phyloP scores from a whole-genome alignment of 352 stramenopile species.

The Globisporangium carolinianum region DNA sequence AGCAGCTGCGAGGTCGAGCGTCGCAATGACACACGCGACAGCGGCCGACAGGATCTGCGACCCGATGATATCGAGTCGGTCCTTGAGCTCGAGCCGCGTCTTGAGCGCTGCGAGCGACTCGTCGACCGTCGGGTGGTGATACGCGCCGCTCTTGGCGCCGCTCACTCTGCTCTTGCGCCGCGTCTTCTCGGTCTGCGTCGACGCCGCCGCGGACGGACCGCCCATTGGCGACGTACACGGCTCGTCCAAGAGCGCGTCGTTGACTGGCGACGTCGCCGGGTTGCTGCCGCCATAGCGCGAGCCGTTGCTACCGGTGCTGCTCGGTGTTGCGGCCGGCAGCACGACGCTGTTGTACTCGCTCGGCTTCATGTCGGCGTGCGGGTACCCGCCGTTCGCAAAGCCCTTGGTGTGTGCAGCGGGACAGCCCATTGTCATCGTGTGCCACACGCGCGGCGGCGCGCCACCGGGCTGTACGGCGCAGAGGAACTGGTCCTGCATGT shows the following conservation, averaged over 20 bases:
- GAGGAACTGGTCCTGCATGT: conserved; percentile 84
- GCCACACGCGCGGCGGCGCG: conserved; percentile 48
- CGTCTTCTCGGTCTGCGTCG: conserved; percentile 18
- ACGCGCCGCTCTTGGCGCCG: conserved; percentile 7
- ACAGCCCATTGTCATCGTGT: conserved; percentile 85
- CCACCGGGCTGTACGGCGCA: conserved; percentile 37
- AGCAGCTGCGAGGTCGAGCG: conserved; percentile 50
- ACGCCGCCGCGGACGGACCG: conserved; percentile 13
- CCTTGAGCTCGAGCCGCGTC: conserved; percentile 55
- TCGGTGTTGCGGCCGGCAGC: background rate
- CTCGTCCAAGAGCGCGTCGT: conserved; percentile 24
- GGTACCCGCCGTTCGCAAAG: conserved; percentile 65
- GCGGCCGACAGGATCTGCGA: conserved; percentile 72
- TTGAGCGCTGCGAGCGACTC: conserved; percentile 58
- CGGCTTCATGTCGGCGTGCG: conserved; percentile 11
- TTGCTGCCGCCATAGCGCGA: conserved; percentile 1
- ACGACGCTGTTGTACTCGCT: background rate
- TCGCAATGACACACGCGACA: conserved; percentile 54
- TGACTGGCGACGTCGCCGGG: conserved; percentile 20
- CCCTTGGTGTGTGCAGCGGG: conserved; percentile 75
- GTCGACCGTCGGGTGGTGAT: conserved; percentile 9
- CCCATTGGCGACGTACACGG: conserved; percentile 22
- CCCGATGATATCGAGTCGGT: conserved; percentile 62
- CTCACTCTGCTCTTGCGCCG: conserved; percentile 13
- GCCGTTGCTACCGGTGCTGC: conserved; percentile 1